A percentile compares a stretch with the other conserved stretches of the same genome.
These are phyloP conservation scores for Vitis labrusca DNA, from an alignment of 164 flowering plant species.

Conservation along the genomic window DNA sequence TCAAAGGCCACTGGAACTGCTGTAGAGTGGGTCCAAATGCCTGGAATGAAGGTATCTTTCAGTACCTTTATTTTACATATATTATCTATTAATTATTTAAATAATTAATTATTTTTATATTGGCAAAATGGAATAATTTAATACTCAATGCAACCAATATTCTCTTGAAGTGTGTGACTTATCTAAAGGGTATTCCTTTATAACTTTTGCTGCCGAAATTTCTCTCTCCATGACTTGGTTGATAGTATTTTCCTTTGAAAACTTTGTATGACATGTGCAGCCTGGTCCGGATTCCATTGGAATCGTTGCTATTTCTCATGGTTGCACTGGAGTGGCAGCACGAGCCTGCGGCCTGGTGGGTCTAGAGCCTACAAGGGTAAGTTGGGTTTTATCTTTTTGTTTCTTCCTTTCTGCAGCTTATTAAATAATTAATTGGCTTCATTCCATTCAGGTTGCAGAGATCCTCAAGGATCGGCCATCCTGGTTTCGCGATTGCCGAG, in stretches of 20 bases:
- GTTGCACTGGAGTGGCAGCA: conserved; percentile 80
- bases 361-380: conserved; percentile 77
- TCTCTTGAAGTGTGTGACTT: too few species aligned
- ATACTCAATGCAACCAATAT: too few species aligned
- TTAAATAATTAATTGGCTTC: neutral
- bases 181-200: neutral
- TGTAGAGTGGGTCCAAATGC: conserved; percentile 92
- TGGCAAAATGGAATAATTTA: too few species aligned
- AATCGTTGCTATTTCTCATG: conserved; percentile 83
- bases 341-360: conserved; percentile 84
- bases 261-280: conserved; percentile 24
- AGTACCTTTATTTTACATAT: neutral
- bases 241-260: neutral
- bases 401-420: neutral
- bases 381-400: conserved; percentile 3
- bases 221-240: neutral
- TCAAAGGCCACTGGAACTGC: conserved; percentile 93
- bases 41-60: conserved; percentile 78
- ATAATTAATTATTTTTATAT: too few species aligned
- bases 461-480: conserved; percentile 95
- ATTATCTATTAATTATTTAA: neutral
- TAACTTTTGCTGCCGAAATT: neutral
- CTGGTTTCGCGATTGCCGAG: conserved; percentile 96
- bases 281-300: conserved; percentile 99
- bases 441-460: conserved; percentile 74